Percentiles rank a stretch among this genome's conserved stretches.
These are phyloP conservation scores for Candida nitratophila DNA, from an alignment of 805 yeast species.

Conservation along the genomic window DNA sequence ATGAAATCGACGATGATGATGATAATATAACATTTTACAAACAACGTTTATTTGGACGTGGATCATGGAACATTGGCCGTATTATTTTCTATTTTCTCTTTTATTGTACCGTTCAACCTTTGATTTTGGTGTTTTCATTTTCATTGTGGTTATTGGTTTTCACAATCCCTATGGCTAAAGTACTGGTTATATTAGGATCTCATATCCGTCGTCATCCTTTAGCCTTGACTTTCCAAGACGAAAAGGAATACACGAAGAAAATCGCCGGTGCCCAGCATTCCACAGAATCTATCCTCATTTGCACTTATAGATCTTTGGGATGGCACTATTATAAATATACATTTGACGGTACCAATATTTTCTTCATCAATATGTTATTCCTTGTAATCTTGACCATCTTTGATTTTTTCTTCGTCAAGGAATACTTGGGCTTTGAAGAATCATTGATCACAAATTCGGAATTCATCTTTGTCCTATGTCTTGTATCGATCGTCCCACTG, in stretches of 20 bases:
- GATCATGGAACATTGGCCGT: slow-evolving; percentile 83
- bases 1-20: slow-evolving; percentile 16
- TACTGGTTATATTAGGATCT: slow-evolving; percentile 54
- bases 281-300: slow-evolving; percentile 60
- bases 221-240: slow-evolving; percentile 70
- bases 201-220: slow-evolving; percentile 89
- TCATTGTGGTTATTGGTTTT: slow-evolving; percentile 79
- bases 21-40: slow-evolving; percentile 21
- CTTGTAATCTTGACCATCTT: slow-evolving; percentile 77
- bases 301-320: slow-evolving; percentile 91
- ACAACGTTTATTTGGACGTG: slow-evolving; percentile 76
- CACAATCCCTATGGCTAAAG: slow-evolving; percentile 90
- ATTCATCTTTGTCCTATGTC: slow-evolving; percentile 64
- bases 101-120: slow-evolving; percentile 65
- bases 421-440: slow-evolving; percentile 29
- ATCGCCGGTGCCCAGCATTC: slow-evolving; percentile 25
- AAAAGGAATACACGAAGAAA: slow-evolving; percentile 38
- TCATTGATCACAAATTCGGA: slow-evolving; percentile 52
- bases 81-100: slow-evolving; percentile 66
- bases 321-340: slow-evolving; percentile 93
- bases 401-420: slow-evolving; percentile 63
- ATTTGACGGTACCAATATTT: slow-evolving; percentile 91
- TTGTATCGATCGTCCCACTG: slow-evolving; percentile 82
- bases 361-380: slow-evolving; percentile 76
- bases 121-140: slow-evolving; percentile 45